Evolutionary conservation across 2,329 filamentous ascomycete genomes (phyloP), one percentile per base, ranked within the genome.

Genomic region (Chaetomiaceae sp.): DNA sequence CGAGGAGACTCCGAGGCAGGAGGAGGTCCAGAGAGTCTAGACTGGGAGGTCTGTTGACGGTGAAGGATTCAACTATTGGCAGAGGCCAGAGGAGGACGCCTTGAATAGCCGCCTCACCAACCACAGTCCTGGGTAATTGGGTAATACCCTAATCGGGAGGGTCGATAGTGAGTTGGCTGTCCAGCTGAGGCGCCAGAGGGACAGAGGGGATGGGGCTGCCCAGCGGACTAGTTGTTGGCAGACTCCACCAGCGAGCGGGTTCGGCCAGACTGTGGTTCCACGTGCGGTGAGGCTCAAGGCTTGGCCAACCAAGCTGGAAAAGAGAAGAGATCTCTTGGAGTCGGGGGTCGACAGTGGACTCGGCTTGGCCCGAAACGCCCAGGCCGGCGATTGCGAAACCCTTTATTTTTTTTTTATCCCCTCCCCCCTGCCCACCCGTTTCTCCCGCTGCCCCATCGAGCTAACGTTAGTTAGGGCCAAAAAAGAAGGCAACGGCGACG

Each of bases 61-160:
- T 10, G 25, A 27, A 27, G 25, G 25, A 27, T 27, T n/a, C 25
- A 27, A 10, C 25, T 27, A 27, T 27, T n/a, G 16, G 33, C 10
- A 7, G 30, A 33, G 30, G 14, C 30, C 10, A 3, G 30, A 33
- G 5, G 7, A n/a, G 30, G 8, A 12, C 2, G 23, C 41, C 48
- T 44, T 44, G 33, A 23, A 50, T 50, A 50, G 34, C 41, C 48
- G 40, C 40, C 38, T 31, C 47, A n/a, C 27, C 39, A 38, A 35
- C 9, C 21, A 10, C 16, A 23, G 7, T 14, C 3, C 19, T 23
- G 14, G 30, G 45, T 16, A 27, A 35, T 34, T 50, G 17, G 48
- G 42, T 12, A 27, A 16, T 16, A 20, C 25, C 25, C 25, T 27
- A 12, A 27, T 27, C 5, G 17, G n/a, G n/a, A n/a, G 27, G 20